Percentiles rank a stretch among this genome's conserved stretches.
phyloP scores from a whole-genome alignment of 2,329 filamentous ascomycete genomes.

The Colletotrichum simmondsii region DNA sequence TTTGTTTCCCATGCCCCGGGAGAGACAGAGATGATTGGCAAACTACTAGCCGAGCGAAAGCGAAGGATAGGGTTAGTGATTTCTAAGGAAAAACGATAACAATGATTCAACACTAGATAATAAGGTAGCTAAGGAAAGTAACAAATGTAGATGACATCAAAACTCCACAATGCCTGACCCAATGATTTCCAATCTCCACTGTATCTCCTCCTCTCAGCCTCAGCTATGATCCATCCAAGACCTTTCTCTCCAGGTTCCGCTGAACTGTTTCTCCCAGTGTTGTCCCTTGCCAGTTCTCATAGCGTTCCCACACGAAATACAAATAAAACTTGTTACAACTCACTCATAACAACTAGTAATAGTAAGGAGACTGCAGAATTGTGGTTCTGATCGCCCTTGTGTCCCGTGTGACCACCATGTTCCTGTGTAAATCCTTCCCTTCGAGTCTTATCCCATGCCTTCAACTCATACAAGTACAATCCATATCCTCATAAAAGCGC shows the following conservation, averaged over 20 bases:
- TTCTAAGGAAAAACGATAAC: conserved; percentile 18
- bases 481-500: background rate
- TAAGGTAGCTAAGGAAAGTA: background rate
- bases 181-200: background rate
- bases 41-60: no score
- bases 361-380: conserved; percentile 27
- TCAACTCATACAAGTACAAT: background rate
- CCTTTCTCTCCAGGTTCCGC: no score
- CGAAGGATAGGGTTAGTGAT: background rate
- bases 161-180: conserved; percentile 25
- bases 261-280: background rate
- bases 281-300: background rate
- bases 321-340: background rate
- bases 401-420: conserved; percentile 18
- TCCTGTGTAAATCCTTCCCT: background rate
- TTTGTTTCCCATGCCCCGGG: no score
- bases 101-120: background rate
- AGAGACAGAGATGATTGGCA: no score
- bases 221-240: background rate
- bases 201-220: background rate
- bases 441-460: background rate
- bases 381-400: conserved; percentile 34
- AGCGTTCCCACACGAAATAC: background rate
- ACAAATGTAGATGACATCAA: conserved; percentile 19
- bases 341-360: conserved; percentile 5